A percentile compares a stretch with the other conserved stretches of the same genome.
These are phyloP conservation scores for Cyanidiococcus yangmingshanensis DNA, from an alignment of 23 red algal genomes.

Conservation along the genomic window DNA sequence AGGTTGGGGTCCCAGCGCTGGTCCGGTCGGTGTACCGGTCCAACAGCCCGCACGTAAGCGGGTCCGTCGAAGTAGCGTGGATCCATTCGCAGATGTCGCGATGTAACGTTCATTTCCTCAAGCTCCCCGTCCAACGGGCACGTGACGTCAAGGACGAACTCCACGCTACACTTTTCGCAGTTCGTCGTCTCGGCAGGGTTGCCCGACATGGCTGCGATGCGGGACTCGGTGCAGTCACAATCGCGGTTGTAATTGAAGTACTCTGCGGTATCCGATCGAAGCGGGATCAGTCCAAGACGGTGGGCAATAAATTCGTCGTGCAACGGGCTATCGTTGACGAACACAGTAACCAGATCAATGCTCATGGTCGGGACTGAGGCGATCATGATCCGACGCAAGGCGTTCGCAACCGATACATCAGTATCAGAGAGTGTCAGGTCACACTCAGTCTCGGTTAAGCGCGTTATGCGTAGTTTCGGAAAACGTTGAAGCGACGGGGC, in stretches of 20 bases:
- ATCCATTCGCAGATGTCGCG: conserved; percentile 7
- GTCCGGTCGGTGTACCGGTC: conserved; percentile 5
- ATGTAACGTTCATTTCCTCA: conserved; percentile 19
- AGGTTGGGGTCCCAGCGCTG: neutral
- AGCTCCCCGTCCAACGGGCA: conserved; percentile 1
- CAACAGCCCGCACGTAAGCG: neutral
- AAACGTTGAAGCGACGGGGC: neutral
- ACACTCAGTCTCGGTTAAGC: conserved; percentile 28
- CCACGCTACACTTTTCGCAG: conserved; percentile 12
- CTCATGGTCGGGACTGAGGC: conserved; percentile 77
- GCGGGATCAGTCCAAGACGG: conserved; percentile 85
- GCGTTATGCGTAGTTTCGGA: conserved; percentile 28
- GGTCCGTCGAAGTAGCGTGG: conserved; percentile 13
- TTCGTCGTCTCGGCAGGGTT: neutral
- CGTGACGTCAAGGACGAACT: neutral
- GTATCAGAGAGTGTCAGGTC: conserved; percentile 56
- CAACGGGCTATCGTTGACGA: conserved; percentile 68
- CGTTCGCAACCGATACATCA: conserved; percentile 82
- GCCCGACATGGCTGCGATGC: conserved; percentile 4
- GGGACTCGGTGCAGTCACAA: conserved; percentile 12
- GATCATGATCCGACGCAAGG: conserved; percentile 81
- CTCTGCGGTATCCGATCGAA: conserved; percentile 17
- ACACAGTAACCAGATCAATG: conserved; percentile 72
- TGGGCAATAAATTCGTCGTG: conserved; percentile 97
- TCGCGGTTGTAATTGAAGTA: conserved; percentile 11